These are phyloP conservation scores for Umbilicaria muhlenbergii DNA, from an alignment of 495 filamentous ascomycete species.

Conservation along the genomic window DNA sequence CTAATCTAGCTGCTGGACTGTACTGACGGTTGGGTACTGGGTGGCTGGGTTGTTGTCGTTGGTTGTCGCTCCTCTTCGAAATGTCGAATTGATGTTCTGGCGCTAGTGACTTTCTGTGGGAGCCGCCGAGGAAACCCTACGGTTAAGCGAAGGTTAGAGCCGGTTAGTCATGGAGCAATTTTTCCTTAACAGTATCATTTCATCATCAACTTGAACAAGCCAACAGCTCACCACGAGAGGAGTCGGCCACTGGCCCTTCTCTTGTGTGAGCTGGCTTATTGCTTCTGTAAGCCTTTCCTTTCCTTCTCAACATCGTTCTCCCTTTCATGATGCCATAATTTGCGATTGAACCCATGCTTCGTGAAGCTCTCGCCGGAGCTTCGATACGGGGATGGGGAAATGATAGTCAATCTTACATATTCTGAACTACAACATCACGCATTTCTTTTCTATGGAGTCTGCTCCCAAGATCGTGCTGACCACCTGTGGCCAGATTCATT, in stretches of 20 bases:
- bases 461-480: background rate
- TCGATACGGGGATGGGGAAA: conserved; percentile 50
- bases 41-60: conserved; percentile 24
- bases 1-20: background rate
- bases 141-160: background rate
- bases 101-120: background rate
- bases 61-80: conserved; percentile 20
- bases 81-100: conserved; percentile 1
- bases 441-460: background rate
- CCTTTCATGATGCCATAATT: conserved; percentile 85
- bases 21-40: conserved; percentile 35
- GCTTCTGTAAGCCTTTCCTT: background rate
- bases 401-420: conserved; percentile 98
- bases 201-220: background rate
- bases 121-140: background rate
- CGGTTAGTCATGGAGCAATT: background rate
- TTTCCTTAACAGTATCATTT: conserved; percentile 8
- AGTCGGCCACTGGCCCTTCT: background rate
- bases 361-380: conserved; percentile 77
- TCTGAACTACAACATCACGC: conserved; percentile 39
- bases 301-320: background rate
- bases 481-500: background rate
- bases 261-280: conserved; percentile 8
- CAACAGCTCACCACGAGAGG: no score
- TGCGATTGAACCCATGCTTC: conserved; percentile 76